Evolutionary conservation across 2,329 filamentous ascomycete species (phyloP), one percentile per base, ranked within the genome.

Genomic region (Penicillium olsonii): DNA sequence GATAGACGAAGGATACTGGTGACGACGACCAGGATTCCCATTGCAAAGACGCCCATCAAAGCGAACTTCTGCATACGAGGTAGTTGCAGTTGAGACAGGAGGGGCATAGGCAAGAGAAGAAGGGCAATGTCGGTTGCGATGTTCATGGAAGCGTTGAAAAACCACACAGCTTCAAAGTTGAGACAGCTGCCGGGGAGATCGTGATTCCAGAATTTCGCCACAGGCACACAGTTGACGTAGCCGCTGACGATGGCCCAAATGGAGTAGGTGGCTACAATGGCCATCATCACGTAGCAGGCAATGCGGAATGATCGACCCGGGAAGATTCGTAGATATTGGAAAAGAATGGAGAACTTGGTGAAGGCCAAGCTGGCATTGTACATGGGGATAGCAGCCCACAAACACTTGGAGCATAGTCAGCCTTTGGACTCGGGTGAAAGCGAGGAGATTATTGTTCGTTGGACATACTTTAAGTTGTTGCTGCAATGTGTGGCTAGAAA

Each of bases 251-350:
- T 55, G 4, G 67, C 66, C 62, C 66, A 68, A 10, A 61, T 46
- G 4, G 61, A 61, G 52, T 69, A 69, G 4, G 57, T 34, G 5
- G 61, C 58, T 12, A 69, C 53, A 57, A 67, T 39, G 1, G 55
- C 50, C 50, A 76, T 61, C 17, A 76, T 53, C 18, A 58, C 27
- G 42, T 65, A 70, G 50, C 72, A 73, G 22, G 60, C 48, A 7
- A 64, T 47, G 17, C 72, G 63, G 37, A 66, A 68, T 29, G 46
- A 52, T 17, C 52, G 62, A 40, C 58, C 55, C 38, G 58, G 64
- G 59, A 77, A 75, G 46, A 78, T 69, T 24, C 75, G 73, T 10
- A 77, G 64, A 52, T 77, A 76, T 61, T 77, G 74, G 31, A 74
- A 66, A 19, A 77, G 63, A 45, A 77, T 74, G 35, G 73, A 76